Evolutionary conservation across 805 yeast genomes (phyloP).

Genomic region (Ogataea methanolica): DNA sequence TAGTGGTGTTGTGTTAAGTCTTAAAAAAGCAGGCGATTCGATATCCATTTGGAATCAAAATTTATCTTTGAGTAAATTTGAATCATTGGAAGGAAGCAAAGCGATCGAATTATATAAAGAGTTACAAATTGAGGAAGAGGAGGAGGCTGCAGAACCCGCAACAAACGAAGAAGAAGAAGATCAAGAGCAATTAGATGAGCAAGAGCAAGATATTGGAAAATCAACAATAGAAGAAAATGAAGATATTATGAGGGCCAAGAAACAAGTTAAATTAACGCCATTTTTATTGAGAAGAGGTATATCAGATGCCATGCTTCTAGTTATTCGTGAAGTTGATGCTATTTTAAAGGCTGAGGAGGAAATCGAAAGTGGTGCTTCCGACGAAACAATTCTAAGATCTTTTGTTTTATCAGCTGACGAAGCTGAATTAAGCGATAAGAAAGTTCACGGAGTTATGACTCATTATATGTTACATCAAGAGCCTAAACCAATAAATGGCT

Average conservation of each 20-base stretch:
- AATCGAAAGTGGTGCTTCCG: constrained; percentile 16
- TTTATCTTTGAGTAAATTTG: constrained; percentile 30
- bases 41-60: constrained; percentile 61
- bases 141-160: constrained; percentile 2
- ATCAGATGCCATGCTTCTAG: constrained; percentile 41
- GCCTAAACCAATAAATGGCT: background rate
- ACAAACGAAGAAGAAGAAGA: constrained; percentile 1
- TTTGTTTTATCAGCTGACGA: constrained; percentile 28
- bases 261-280: constrained; percentile 31
- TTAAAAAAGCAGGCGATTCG: constrained; percentile 55
- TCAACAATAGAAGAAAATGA: constrained; percentile 5
- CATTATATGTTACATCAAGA: constrained; percentile 46
- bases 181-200: background rate
- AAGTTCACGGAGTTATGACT: constrained; percentile 41
- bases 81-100: constrained; percentile 9
- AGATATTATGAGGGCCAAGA: constrained; percentile 1
- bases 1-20: constrained; percentile 55
- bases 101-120: background rate
- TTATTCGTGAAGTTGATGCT: constrained; percentile 44
- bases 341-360: constrained; percentile 32
- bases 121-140: background rate
- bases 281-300: constrained; percentile 41
- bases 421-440: constrained; percentile 30
- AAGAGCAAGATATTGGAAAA: constrained; percentile 3
- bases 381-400: background rate